phyloP scores from a whole-genome alignment of 768 basidiomycete species.

The Piloderma croceum region DNA sequence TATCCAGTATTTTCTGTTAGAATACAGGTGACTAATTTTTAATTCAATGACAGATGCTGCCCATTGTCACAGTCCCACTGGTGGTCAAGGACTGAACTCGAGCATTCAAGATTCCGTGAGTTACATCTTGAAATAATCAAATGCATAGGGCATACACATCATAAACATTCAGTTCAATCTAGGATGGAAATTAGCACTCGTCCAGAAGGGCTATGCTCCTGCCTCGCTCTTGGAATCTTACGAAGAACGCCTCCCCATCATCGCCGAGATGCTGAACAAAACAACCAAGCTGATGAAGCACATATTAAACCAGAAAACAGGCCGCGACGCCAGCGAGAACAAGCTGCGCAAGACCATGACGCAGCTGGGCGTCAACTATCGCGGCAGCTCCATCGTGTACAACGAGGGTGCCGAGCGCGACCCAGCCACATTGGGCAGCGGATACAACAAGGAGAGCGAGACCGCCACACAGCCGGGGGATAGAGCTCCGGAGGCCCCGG shows the following conservation, averaged over 20 bases:
- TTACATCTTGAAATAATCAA: not conserved
- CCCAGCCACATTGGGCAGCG: slow-evolving; percentile 8
- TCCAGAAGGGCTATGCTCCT: slow-evolving; percentile 31
- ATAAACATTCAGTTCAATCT: slow-evolving; percentile 31
- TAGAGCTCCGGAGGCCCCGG: slow-evolving; percentile 39
- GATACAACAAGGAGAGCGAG: slow-evolving; percentile 13
- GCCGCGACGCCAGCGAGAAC: slow-evolving; percentile 2
- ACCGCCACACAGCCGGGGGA: slow-evolving; percentile 35
- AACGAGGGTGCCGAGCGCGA: slow-evolving; percentile 27
- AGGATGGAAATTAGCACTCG: slow-evolving; percentile 41
- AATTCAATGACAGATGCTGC: slow-evolving; percentile 49
- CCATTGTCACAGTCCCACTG: slow-evolving; percentile 41
- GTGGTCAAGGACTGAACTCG: slow-evolving; percentile 39
- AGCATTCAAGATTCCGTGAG: slow-evolving; percentile 35
- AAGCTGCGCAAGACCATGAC: slow-evolving; percentile 1
- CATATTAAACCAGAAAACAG: slow-evolving; percentile 11
- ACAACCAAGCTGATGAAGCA: slow-evolving; percentile 27
- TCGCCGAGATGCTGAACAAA: slow-evolving; percentile 38
- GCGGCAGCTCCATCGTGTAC: slow-evolving; percentile 29
- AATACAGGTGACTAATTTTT: not conserved
- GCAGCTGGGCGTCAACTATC: slow-evolving; percentile 31
- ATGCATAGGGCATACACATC: not conserved
- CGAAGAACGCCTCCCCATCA: slow-evolving; percentile 40
- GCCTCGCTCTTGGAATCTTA: slow-evolving; percentile 36
- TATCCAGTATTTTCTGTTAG: not conserved